Evolutionary conservation across 306 rosid species (phyloP), one percentile per base, ranked within the genome.

Genomic region (Mimosa pudica): DNA sequence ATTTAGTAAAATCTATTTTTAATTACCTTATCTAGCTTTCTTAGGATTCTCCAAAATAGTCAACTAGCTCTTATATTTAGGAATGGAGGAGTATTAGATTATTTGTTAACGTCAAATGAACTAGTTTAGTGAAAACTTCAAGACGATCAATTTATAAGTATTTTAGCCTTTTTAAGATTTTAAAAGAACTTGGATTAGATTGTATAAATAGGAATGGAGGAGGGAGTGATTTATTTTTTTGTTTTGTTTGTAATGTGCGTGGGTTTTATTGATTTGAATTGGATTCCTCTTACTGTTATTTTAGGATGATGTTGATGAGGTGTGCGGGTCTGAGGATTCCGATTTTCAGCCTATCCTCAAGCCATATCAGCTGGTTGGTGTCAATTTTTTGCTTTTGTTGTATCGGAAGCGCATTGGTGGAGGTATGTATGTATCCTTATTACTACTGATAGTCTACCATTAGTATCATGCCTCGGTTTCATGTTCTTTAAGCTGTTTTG

Each of bases 321-420:
- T 95, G n/a, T 95, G 98, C 47, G 86, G 80, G 78, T 83, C 92
- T 1, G 90, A 89, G 74, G 92, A 91, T 82, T 92, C 96, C 30
- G 91, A 91, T 88, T 91, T 95, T 83, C 92, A 88, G 84, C 98
- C 98, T 71, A 79, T 91, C 74, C 97, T 95, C 48, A 95, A 95
- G 89, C 94, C 92, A 30, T 95, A 95, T 75, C 98, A 95, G 79
- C 84, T 95, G 80, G 98, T 95, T 83, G 98, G 98, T 66, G 98
- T 95, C 73, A 95, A 95, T 80, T 92, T 95, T 86, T 89, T 95
- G 87, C 97, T 95, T 66, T 86, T 95, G 76, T 77, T 95, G 85
- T 86, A 92, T 89, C 87, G 87, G 62, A 95, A 92, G 91, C 83
- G 92, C n/a, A 87, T 95, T 70, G 97, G 92, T 68, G 98, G 98